Conservation (phyloP, 2,329 filamentous ascomycete species). For the Lizonia empirigonia region DNA sequence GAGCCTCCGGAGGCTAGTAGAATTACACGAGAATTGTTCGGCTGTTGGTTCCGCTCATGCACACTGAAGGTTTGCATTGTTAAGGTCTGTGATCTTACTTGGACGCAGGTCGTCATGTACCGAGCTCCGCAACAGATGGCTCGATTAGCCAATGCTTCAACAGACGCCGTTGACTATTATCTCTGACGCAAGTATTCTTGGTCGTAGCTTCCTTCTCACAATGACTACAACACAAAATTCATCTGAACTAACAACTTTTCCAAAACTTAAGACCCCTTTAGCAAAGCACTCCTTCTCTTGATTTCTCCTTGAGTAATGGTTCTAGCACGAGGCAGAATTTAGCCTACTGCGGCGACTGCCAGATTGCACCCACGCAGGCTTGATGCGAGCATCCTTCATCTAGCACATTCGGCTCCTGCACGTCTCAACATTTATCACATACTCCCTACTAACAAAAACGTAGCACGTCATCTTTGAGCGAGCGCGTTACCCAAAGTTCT, state of each 20-base stretch:
- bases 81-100: background rate
- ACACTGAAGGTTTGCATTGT: background rate
- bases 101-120: slow-evolving; percentile 2
- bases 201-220: no score
- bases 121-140: background rate
- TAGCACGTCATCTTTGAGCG: background rate
- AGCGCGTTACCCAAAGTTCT: background rate
- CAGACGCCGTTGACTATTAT: background rate
- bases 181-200: no score
- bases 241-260: no score
- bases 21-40: background rate
- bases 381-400: background rate
- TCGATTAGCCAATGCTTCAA: background rate
- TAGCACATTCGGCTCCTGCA: background rate
- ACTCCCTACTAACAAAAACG: background rate
- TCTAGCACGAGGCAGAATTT: background rate
- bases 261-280: no score
- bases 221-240: no score
- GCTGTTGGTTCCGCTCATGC: background rate
- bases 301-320: no score
- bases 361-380: background rate
- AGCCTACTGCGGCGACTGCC: background rate
- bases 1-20: background rate
- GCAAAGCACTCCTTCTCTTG: background rate
- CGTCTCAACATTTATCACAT: background rate